Conservation (phyloP, 441 rosid genomes). For the Jatropha multifida region DNA sequence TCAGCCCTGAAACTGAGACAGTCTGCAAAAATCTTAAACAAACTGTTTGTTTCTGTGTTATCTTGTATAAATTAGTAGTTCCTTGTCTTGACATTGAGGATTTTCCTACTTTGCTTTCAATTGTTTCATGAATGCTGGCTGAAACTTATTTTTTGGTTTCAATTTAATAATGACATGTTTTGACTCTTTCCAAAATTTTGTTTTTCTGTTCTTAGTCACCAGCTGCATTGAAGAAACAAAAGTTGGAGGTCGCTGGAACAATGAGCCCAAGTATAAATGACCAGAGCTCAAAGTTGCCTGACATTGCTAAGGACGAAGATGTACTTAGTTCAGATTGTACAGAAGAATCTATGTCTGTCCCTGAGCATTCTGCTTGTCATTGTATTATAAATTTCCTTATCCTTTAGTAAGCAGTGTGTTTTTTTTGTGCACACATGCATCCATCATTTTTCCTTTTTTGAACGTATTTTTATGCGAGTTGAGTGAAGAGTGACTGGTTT, state of each 20-base stretch:
- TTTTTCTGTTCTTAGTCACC: constrained; percentile 31
- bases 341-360: constrained; percentile 24
- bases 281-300: constrained; percentile 28
- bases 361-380: constrained; percentile 20
- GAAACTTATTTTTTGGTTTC: not conserved
- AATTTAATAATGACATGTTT: constrained; percentile 3
- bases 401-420: not conserved
- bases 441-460: not conserved
- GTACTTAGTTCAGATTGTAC: constrained; percentile 21
- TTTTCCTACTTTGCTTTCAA: not conserved
- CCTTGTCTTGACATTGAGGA: not conserved
- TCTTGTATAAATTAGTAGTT: not conserved
- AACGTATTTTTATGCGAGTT: not conserved
- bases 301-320: constrained; percentile 27
- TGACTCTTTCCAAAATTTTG: constrained; percentile 4
- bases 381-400: constrained; percentile 15
- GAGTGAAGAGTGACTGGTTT: not conserved
- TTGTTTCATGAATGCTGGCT: not conserved
- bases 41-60: not conserved
- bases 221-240: constrained; percentile 37
- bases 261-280: constrained; percentile 15
- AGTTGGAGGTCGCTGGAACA: constrained; percentile 22
- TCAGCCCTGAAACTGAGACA: not conserved
- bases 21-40: not conserved
- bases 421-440: not conserved